Percentiles rank a stretch among this genome's conserved stretches.
phyloP scores from a whole-genome alignment of 306 rosid genomes.

The Gillenia trifoliata region DNA sequence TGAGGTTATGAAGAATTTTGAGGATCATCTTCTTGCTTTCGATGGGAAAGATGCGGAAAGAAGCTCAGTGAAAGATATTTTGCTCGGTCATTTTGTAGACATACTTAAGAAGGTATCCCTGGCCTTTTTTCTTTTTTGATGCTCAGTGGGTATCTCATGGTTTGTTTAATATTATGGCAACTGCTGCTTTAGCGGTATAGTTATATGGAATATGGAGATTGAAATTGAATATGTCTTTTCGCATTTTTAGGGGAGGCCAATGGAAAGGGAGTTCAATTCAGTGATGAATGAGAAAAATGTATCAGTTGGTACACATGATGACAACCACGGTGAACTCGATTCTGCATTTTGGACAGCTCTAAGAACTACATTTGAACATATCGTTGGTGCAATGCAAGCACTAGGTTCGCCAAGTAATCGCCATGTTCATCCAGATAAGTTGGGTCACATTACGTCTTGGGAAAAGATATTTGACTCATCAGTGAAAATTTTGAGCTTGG shows the following conservation, averaged over 20 bases:
- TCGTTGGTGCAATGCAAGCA: constrained; percentile 38
- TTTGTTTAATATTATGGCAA: neutral
- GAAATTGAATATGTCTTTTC: neutral
- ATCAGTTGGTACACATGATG: constrained; percentile 14
- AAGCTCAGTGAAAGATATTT: constrained; percentile 44
- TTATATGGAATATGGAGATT: neutral
- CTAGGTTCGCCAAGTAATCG: constrained; percentile 31
- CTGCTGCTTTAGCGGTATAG: neutral
- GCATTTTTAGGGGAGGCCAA: constrained; percentile 43
- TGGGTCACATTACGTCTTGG: constrained; percentile 51
- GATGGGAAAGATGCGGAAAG: constrained; percentile 30
- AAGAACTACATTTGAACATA: constrained; percentile 36
- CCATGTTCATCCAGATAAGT: constrained; percentile 32
- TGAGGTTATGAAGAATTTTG: constrained; percentile 40
- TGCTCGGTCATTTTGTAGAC: constrained; percentile 56
- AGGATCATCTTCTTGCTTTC: constrained; percentile 34
- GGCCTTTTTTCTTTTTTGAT: neutral
- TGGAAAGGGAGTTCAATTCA: constrained; percentile 53
- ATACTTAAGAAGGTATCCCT: constrained; percentile 52
- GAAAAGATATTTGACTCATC: constrained; percentile 38
- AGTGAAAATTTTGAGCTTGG: constrained; percentile 44
- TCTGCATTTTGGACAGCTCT: constrained; percentile 42
- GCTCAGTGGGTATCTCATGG: neutral
- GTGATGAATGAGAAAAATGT: constrained; percentile 16
- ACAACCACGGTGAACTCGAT: constrained; percentile 16